Evolutionary conservation across 805 yeast genomes (phyloP).

Genomic region (Ogataea salicorniae): DNA sequence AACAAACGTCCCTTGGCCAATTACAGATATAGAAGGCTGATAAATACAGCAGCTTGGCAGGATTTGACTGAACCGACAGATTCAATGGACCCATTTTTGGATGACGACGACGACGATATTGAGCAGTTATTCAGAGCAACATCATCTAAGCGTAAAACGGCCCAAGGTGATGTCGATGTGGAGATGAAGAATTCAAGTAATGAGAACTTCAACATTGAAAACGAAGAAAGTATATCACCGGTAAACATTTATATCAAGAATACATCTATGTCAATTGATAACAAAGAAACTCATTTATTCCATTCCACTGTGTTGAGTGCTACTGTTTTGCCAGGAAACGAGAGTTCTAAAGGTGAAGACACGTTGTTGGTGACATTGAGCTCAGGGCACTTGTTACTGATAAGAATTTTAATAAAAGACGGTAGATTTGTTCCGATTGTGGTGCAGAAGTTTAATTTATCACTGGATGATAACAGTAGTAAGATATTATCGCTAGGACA

Average conservation of each 20-base stretch:
- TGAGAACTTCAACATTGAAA: not conserved
- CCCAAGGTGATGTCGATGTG: not conserved
- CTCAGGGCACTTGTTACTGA: constrained; percentile 18
- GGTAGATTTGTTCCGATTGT: constrained; percentile 21
- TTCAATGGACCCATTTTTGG: constrained; percentile 18
- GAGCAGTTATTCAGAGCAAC: constrained; percentile 7
- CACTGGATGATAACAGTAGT: constrained; percentile 5
- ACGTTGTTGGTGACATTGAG: constrained; percentile 20
- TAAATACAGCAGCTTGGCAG: constrained; percentile 21
- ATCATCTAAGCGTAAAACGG: not conserved
- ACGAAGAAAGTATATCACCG: constrained; percentile 2
- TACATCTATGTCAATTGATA: constrained; percentile 23
- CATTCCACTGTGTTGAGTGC: constrained; percentile 21
- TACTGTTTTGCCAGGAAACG: constrained; percentile 20
- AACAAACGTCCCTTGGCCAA: not conserved
- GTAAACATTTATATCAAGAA: constrained; percentile 18
- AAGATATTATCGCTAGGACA: constrained; percentile 16
- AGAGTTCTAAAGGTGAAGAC: constrained; percentile 21
- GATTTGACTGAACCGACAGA: constrained; percentile 22
- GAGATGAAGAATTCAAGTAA: not conserved
- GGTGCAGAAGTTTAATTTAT: constrained; percentile 12
- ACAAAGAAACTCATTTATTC: constrained; percentile 13
- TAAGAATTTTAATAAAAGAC: constrained; percentile 15
- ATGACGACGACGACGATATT: constrained; percentile 20
- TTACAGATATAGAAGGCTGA: constrained; percentile 9